These are phyloP conservation scores for Aspergillus fijiensis DNA, from an alignment of 2,329 filamentous ascomycete species.

Conservation along the genomic window DNA sequence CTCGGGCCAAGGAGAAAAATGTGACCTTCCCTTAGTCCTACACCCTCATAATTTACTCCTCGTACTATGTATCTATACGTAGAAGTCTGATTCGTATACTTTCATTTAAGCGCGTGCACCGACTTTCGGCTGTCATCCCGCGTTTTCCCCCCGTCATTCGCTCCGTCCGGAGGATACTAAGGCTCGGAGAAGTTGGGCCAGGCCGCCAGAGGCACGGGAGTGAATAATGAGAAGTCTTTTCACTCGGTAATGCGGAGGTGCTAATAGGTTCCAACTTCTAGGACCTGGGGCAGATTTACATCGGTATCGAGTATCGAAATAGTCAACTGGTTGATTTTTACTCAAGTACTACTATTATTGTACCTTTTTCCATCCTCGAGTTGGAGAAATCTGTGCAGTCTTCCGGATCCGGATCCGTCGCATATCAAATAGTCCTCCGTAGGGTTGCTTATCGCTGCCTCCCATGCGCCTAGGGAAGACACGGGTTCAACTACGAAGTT, in stretches of 20 bases:
- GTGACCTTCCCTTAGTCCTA: neutral
- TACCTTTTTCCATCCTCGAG: no score
- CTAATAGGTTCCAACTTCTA: neutral
- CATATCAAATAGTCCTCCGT: no score
- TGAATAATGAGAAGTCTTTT: slow-evolving; percentile 9
- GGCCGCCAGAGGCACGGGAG: neutral
- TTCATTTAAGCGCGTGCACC: slow-evolving; percentile 6
- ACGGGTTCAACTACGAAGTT: neutral
- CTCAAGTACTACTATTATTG: no score
- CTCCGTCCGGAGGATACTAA: slow-evolving; percentile 4
- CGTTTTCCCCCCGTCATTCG: slow-evolving; percentile 6
- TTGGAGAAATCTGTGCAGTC: no score
- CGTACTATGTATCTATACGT: neutral
- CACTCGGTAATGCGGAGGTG: neutral
- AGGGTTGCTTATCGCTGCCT: neutral
- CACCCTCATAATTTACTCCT: no score
- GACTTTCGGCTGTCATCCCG: slow-evolving; percentile 12
- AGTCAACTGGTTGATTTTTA: neutral
- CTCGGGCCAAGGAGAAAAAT: neutral
- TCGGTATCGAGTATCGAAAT: neutral
- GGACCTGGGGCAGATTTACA: neutral
- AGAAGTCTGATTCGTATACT: neutral
- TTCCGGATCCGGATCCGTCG: no score
- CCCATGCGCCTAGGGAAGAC: neutral
- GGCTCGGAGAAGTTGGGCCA: neutral